These are phyloP conservation scores for Hydnum rufescens DNA, from an alignment of 768 basidiomycete genomes.

Conservation along the genomic window DNA sequence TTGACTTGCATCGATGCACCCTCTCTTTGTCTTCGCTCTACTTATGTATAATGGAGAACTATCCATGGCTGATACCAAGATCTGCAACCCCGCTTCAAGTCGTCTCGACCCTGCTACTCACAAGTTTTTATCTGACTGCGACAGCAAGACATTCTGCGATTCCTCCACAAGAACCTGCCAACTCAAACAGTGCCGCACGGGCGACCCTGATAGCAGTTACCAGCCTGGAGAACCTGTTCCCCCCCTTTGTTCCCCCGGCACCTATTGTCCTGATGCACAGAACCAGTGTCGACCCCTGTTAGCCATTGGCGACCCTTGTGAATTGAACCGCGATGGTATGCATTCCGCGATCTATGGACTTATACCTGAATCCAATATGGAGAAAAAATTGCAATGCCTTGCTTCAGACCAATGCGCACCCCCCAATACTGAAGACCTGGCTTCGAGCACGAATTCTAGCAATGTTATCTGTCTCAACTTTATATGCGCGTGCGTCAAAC, in stretches of 20 bases:
- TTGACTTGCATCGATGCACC: too few species aligned
- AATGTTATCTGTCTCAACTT: background rate
- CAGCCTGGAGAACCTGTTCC: constrained; percentile 23
- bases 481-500: background rate
- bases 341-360: background rate
- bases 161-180: constrained; percentile 33
- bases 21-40: too few species aligned
- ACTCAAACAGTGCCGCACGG: constrained; percentile 47
- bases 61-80: too few species aligned
- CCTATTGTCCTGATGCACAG: constrained; percentile 75
- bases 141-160: constrained; percentile 46
- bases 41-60: too few species aligned
- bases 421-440: constrained; percentile 26
- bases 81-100: constrained; percentile 36
- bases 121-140: constrained; percentile 63
- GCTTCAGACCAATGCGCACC: constrained; percentile 51
- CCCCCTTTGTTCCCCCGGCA: constrained; percentile 33
- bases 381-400: constrained; percentile 3
- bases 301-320: constrained; percentile 46
- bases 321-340: constrained; percentile 72
- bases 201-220: constrained; percentile 21
- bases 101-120: constrained; percentile 59
- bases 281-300: constrained; percentile 43
- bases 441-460: background rate
- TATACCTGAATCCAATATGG: background rate